Base-by-base conservation (phyloP, 1,284 basidiomycete species). In the Cutaneotrichosporon sp. region DNA sequence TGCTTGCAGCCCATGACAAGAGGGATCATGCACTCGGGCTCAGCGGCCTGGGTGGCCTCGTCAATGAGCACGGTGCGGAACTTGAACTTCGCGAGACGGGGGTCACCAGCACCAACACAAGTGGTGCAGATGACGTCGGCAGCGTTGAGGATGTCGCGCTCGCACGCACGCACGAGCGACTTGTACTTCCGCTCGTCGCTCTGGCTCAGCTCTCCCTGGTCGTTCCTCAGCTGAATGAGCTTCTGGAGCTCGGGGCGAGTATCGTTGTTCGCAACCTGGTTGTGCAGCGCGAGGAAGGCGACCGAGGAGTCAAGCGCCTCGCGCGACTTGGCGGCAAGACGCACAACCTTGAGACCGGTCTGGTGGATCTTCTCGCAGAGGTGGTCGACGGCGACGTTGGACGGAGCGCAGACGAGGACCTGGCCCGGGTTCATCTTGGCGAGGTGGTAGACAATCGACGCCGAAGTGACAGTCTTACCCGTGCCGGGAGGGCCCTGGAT, bases 361-460 rank as follows among this genome's bases (percentile, higher is more conserved):
- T 88, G 83, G 75, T 99, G 95, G 64, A 99, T 98, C 83, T 99
- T 99, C 81, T 98, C 97, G 20, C 95, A 97, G 59, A 99, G 85
- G 77, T 99, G 97, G 78, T 99, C 97, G 60, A 99, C 97, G 52
- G 97, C 97, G 67, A 99, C 97, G 81, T 99, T 99, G 58, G 97
- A 99, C 0, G 97, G 97, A 1, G 97, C 97, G 77, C 95, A 97
- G 62, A 99, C 97, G 46, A 99, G 89, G 25, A 99, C 97, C 80
- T 98, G 97, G 33, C 97, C 97, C 0, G 94, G 94, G 74, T 98
- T 98, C 95, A 99, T 99, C 82, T 97, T 97, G 58, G 93, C 93
- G 9, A 99, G 88, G 79, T 99, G 97, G 78, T 99, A 94, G 47
- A 99, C 95, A 72, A 97, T 95, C 1, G 97, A 97, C 6, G 97